phyloP scores from a whole-genome alignment of 106 monocot species.

The Triglochin maritima region DNA sequence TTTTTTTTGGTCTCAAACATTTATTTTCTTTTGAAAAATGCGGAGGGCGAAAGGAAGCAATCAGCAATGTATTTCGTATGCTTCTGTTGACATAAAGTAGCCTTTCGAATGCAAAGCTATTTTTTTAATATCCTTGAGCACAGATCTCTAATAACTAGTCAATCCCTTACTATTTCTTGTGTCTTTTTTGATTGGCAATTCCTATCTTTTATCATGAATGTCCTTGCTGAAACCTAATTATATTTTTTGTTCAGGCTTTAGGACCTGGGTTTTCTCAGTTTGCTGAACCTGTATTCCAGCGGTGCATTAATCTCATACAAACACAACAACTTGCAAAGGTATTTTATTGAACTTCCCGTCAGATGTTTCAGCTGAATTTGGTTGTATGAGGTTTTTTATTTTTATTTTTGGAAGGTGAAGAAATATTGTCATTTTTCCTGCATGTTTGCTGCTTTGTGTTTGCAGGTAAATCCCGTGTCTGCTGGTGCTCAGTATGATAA shows the following conservation, averaged over 20 bases:
- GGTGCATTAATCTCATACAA: constrained; percentile 80
- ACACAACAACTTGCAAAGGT: constrained; percentile 88
- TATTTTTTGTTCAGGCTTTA: constrained; percentile 47
- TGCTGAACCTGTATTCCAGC: constrained; percentile 84
- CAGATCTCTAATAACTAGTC: too few species aligned
- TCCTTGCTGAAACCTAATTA: neutral
- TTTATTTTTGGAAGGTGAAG: neutral
- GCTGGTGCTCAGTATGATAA: constrained; percentile 92
- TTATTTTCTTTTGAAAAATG: too few species aligned
- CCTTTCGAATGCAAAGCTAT: too few species aligned
- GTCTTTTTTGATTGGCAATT: too few species aligned
- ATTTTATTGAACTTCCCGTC: neutral
- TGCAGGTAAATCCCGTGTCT: constrained; percentile 72
- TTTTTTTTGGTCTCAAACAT: too few species aligned
- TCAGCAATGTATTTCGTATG: too few species aligned
- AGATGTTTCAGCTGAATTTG: neutral
- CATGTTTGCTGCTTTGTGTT: constrained; percentile 9
- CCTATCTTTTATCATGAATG: too few species aligned
- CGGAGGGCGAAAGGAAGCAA: too few species aligned
- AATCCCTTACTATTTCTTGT: too few species aligned
- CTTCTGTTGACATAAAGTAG: too few species aligned
- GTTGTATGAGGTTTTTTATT: neutral
- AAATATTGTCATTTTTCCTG: neutral
- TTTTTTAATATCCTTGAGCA: too few species aligned
- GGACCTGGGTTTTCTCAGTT: constrained; percentile 91